These are phyloP conservation scores for Picea glauca DNA, from an alignment of 75 land plant genomes.

Conservation along the genomic window DNA sequence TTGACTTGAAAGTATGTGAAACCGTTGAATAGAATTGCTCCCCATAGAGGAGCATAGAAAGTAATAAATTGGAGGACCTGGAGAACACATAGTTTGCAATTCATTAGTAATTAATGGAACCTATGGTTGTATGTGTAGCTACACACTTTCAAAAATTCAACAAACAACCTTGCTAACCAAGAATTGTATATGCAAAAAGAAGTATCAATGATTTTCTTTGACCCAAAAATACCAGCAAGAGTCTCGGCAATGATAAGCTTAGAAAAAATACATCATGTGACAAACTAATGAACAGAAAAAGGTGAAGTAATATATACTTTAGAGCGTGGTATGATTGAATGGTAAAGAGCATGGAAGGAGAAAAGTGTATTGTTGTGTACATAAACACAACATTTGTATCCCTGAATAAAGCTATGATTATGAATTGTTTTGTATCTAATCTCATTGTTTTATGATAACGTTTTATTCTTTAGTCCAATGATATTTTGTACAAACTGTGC, in stretches of 20 bases:
- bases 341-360: neutral
- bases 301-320: neutral
- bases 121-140: neutral
- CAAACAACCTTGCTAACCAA: neutral
- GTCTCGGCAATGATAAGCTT: neutral
- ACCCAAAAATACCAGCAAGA: neutral
- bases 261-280: neutral
- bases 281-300: neutral
- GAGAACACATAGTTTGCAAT: neutral
- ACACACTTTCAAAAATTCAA: neutral
- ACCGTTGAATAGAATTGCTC: conserved; percentile 91
- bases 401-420: too few relatives aligned
- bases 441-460: too few relatives aligned
- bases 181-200: neutral
- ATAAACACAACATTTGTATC: too few relatives aligned
- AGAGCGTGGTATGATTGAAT: neutral
- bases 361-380: neutral
- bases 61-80: conserved; percentile 89
- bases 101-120: neutral
- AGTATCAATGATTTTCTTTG: neutral
- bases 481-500: too few relatives aligned
- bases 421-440: too few relatives aligned
- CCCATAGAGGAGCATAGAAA: conserved; percentile 94
- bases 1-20: conserved; percentile 90
- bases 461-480: too few relatives aligned